Evolutionary conservation across 2,329 filamentous ascomycete species (phyloP).

Genomic region (Macrophomina phaseolina): DNA sequence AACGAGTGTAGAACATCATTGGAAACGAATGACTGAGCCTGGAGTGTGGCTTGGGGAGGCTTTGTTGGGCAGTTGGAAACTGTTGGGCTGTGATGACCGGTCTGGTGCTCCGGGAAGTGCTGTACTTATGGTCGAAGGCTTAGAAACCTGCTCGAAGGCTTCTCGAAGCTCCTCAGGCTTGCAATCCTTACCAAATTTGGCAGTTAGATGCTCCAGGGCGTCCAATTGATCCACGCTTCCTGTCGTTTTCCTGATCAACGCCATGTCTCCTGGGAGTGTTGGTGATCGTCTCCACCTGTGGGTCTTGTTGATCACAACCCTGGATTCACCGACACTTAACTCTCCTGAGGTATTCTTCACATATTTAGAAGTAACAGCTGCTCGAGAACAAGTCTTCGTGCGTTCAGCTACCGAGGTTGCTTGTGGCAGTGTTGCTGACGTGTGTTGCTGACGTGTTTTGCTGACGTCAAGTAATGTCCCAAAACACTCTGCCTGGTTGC

Average conservation of each 20-base stretch:
- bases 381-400: neutral
- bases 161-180: conserved; percentile 15
- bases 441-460: neutral
- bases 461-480: conserved; percentile 1
- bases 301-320: conserved; percentile 24
- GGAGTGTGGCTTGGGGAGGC: neutral
- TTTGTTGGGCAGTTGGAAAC: neutral
- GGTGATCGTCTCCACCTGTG: conserved; percentile 19
- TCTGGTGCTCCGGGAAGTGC: neutral
- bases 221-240: conserved; percentile 10
- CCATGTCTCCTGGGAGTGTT: neutral
- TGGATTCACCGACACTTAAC: conserved; percentile 22
- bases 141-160: neutral
- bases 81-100: conserved; percentile 1
- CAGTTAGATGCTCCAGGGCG: conserved; percentile 21
- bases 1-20: conserved; percentile 20
- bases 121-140: conserved; percentile 11
- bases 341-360: neutral
- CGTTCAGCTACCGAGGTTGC: neutral
- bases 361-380: neutral
- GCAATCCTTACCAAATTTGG: conserved; percentile 9
- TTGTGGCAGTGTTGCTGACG: neutral
- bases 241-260: neutral
- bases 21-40: neutral
- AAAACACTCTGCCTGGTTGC: neutral